Conservation (phyloP, 192 early-diverging fungal genomes). For the Dimargaris verticillata region DNA sequence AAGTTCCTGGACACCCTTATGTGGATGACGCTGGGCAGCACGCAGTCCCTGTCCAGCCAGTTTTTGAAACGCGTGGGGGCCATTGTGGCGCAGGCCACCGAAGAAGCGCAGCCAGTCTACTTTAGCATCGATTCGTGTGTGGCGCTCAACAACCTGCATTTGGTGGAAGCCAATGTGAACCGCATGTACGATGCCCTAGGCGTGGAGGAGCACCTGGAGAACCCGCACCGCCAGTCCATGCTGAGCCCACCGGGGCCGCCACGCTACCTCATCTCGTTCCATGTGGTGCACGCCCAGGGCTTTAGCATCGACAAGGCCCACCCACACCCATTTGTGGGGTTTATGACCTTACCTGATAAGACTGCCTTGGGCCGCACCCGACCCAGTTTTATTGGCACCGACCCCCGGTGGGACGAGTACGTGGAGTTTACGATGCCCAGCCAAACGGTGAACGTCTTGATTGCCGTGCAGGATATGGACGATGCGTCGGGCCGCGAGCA, state of each 20-base stretch:
- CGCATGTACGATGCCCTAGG: constrained; percentile 26
- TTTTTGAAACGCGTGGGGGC: background rate
- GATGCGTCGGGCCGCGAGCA: constrained; percentile 36
- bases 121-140: constrained; percentile 24
- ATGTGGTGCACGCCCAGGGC: constrained; percentile 49
- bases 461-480: constrained; percentile 28
- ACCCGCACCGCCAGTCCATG: background rate
- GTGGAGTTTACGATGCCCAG: constrained; percentile 46
- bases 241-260: background rate
- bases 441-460: constrained; percentile 23
- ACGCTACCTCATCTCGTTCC: constrained; percentile 43
- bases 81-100: constrained; percentile 16
- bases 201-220: constrained; percentile 14
- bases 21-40: constrained; percentile 14
- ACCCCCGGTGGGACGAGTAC: constrained; percentile 69
- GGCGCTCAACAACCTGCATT: constrained; percentile 27
- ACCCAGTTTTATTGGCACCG: constrained; percentile 44
- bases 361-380: constrained; percentile 29
- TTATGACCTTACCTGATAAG: constrained; percentile 29
- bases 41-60: background rate
- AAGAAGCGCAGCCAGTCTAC: constrained; percentile 18
- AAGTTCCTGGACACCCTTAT: constrained; percentile 21
- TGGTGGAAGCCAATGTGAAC: constrained; percentile 22
- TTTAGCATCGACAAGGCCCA: constrained; percentile 43
- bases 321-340: constrained; percentile 43